Evolutionary conservation across 352 stramenopile genomes (phyloP).

Genomic region (Thalassiosira mediterranea): DNA sequence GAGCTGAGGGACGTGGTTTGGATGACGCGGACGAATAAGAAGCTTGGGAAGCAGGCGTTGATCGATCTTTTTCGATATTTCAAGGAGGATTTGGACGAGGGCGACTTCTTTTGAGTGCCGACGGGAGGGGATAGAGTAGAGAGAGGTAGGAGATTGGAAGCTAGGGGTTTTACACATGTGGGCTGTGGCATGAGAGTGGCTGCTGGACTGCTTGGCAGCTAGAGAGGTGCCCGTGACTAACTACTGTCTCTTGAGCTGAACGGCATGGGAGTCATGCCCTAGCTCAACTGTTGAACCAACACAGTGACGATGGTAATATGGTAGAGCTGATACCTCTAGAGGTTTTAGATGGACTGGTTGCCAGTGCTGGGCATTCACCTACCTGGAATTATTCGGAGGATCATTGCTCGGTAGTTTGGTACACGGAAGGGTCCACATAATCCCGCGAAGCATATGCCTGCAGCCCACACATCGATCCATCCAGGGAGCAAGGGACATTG

Average conservation of each 20-base stretch:
- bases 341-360: too few relatives aligned
- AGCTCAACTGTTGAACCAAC: too few relatives aligned
- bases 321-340: too few relatives aligned
- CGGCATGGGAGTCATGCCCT: too few relatives aligned
- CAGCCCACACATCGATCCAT: slow-evolving; percentile 67
- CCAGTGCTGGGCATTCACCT: too few relatives aligned
- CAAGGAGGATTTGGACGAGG: slow-evolving; percentile 67
- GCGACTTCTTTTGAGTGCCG: slow-evolving; percentile 69
- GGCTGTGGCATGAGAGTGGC: too few relatives aligned
- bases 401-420: too few relatives aligned
- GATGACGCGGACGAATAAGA: slow-evolving; percentile 64
- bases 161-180: not conserved
- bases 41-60: slow-evolving; percentile 67
- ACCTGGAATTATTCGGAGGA: too few relatives aligned
- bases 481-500: slow-evolving; percentile 76
- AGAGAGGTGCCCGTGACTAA: too few relatives aligned
- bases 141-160: not conserved
- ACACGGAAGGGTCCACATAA: slow-evolving; percentile 3
- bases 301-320: too few relatives aligned
- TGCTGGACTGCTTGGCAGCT: too few relatives aligned
- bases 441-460: not conserved
- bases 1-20: slow-evolving; percentile 60
- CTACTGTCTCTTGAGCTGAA: too few relatives aligned
- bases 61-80: slow-evolving; percentile 79
- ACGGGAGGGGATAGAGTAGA: not conserved